Percentiles rank a stretch among this genome's conserved stretches.
These are phyloP conservation scores for Rutstroemia sp. DNA, from an alignment of 2,329 filamentous ascomycete species.

Conservation along the genomic window DNA sequence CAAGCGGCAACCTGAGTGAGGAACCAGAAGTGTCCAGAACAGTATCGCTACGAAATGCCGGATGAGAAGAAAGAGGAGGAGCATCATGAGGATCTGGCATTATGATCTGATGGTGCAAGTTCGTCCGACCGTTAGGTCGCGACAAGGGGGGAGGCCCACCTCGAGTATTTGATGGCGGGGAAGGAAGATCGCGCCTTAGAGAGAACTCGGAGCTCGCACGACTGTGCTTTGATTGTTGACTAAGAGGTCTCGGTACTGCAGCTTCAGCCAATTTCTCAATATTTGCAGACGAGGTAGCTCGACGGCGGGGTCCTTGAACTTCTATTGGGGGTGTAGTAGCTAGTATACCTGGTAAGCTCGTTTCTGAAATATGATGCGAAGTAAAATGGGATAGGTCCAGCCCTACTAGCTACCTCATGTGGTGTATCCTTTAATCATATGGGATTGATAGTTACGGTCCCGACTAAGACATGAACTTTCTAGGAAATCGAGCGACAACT, in stretches of 20 bases:
- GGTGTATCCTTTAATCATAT: not conserved
- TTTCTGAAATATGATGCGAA: not conserved
- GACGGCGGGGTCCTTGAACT: constrained; percentile 40
- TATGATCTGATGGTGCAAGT: constrained; percentile 24
- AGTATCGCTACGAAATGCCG: constrained; percentile 25
- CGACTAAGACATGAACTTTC: not conserved
- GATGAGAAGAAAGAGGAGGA: constrained; percentile 27
- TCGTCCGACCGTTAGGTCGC: constrained; percentile 28
- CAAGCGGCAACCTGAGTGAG: constrained; percentile 9
- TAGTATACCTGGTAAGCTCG: not conserved
- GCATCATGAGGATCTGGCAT: constrained; percentile 25
- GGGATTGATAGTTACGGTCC: not conserved
- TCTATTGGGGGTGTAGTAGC: not conserved
- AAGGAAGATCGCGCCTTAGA: constrained; percentile 45
- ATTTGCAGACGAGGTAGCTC: constrained; percentile 55
- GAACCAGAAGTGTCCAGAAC: constrained; percentile 17
- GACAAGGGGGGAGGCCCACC: constrained; percentile 25
- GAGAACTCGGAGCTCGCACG: constrained; percentile 67
- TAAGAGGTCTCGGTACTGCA: constrained; percentile 44
- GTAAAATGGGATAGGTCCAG: too few species aligned
- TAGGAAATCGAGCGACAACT: constrained; percentile 29
- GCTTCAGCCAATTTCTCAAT: constrained; percentile 48
- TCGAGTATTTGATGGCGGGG: constrained; percentile 34
- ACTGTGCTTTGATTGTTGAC: constrained; percentile 58
- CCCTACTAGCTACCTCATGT: too few species aligned